Evolutionary conservation across 2,329 filamentous ascomycete species (phyloP).

Genomic region (Alternaria arborescens): DNA sequence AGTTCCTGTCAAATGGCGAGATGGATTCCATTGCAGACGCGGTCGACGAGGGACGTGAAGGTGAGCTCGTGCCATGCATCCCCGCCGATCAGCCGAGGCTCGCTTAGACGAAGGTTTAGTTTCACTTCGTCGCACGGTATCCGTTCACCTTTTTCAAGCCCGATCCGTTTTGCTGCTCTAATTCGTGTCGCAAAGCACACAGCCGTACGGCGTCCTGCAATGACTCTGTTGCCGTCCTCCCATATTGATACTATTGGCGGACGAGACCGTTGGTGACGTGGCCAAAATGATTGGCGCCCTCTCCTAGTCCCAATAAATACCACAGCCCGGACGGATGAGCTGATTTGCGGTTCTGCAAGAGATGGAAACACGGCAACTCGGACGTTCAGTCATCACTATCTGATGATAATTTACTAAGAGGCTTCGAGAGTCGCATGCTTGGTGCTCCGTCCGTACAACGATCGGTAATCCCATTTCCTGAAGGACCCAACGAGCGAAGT

Average conservation of each 20-base stretch:
- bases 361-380: neutral
- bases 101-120: neutral
- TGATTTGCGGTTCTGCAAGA: neutral
- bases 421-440: neutral
- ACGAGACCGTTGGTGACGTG: neutral
- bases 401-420: neutral
- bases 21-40: neutral
- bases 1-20: neutral
- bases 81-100: conserved; percentile 1
- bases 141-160: neutral
- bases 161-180: neutral
- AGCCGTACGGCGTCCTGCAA: neutral
- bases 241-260: neutral
- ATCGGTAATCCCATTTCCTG: too few species aligned
- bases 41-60: neutral
- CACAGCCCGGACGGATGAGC: neutral
- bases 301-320: neutral
- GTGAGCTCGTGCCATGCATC: neutral
- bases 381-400: neutral
- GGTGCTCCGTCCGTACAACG: neutral
- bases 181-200: neutral
- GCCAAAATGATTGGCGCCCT: neutral
- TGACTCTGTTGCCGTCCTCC: neutral
- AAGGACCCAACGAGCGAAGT: neutral
- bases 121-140: neutral